Base-by-base conservation (phyloP, 176 grass and related monocot species). In the Elymus sibiricus region DNA sequence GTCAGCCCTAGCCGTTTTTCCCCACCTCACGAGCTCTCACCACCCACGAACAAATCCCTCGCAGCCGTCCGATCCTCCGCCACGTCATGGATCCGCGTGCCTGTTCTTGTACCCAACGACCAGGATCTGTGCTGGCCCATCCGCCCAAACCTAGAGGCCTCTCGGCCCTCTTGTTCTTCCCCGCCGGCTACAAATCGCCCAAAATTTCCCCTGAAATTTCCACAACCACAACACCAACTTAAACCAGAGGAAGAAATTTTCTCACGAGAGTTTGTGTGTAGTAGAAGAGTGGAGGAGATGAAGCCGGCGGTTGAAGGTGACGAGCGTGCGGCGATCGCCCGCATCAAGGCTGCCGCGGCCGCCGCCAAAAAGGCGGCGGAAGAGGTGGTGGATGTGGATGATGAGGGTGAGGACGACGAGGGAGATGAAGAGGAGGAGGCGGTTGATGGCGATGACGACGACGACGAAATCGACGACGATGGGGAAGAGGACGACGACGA, bases 131-230 rank as follows among this genome's bases (percentile, higher is more conserved):
- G 3, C 39, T 1, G 46, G 46, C 76, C 46, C 76, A 58, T 87
- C 58, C 2, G 84, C 66, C 65, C 28, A 76, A 86, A 72, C 88
- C 79, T 80, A 86, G 84, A 47, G 79, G 78, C 64, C 77, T 55
- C 60, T 28, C 27, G 15, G 62, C 74, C 80, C 85, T 68, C 31
- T 22, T 53, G 85, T 84, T 87, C 85, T 74, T 87, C 85, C 62
- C 70, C 77, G 68, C 47, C 27, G 64, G 81, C 77, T 91, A 91
- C 89, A 91, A 91, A 91, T 88, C 85, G n/a, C 75, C 74, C 89
- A 80, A 80, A 91, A 11, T 84, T 91, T 84, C 28, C 67, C 29
- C 26, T 0, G 17, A 87, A 8, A 49, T 84, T 83, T 64, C 24
- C 29, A 37, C n/a, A 55, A 75, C 66, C 65, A 69, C 28, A 51